Evolutionary conservation across 2,329 filamentous ascomycete genomes (phyloP), one percentile per base, ranked within the genome.

Genomic region (Epichloe gansuensis): DNA sequence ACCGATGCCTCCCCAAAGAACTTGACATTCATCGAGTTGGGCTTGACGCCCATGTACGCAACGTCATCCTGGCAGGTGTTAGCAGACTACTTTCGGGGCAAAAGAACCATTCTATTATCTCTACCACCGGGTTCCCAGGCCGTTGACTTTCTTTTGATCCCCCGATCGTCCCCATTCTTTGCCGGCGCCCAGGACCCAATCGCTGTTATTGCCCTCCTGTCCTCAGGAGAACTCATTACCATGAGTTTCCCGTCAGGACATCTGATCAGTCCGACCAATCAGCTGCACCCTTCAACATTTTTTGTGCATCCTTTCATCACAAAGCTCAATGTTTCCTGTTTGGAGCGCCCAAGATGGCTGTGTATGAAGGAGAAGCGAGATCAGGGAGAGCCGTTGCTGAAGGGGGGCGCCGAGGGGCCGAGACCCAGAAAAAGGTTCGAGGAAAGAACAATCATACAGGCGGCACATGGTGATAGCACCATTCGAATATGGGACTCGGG

Each of bases 401-500:
- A 81, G 57, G 93, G 93, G 93, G 93, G 93, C 7, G 84, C 82
- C 2, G 84, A 87, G 63, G 84, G 79, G 2, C 74, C 76, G 5
- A 80, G 82, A 56, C 80, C 83, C 6, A 72, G 87, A 41, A 87
- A 88, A 60, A 75, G 87, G 55, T 90, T 87, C 59, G 89, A 95
- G 61, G 78, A 83, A 55, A 80, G 93, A 47, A 95, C 89, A 53
- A 80, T 97, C 44, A 77, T 95, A 6, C 85, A 91, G 55, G 88
- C 87, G 4, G 85, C 89, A 0, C 91, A 98, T 65, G 89, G 85
- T 3, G 93, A 98, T 67, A 89, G 90, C 50, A 94, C 87, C 0
- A 75, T 98, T n/a, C 78, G 90, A 35, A 73, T 97, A 6, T 98
- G 90, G 89, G 93, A 98, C 67, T 81, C 85, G 21, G 93, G 93